Evolutionary conservation across 495 filamentous ascomycete genomes (phyloP).

Genomic region (Talaromyces liani): DNA sequence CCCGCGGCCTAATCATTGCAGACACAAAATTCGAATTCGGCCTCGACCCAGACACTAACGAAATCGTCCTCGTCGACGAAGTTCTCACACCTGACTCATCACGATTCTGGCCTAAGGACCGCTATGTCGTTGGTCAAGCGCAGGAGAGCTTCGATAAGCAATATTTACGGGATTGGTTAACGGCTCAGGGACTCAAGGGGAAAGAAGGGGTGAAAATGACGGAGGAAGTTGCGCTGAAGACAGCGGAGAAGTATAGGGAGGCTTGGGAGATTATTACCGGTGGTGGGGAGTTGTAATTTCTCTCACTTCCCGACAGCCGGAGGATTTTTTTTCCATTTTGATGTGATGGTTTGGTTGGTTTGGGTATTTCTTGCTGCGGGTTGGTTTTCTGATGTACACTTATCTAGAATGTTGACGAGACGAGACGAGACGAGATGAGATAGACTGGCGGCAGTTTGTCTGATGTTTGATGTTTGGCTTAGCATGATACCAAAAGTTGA

Average conservation of each 20-base stretch:
- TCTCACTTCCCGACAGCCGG: neutral
- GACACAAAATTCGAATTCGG: conserved; percentile 84
- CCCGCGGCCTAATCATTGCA: conserved; percentile 83
- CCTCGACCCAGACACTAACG: conserved; percentile 63
- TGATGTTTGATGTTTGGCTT: neutral
- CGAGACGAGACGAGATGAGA: neutral
- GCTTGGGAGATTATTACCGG: conserved; percentile 67
- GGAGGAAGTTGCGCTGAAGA: conserved; percentile 55
- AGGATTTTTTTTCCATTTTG: neutral
- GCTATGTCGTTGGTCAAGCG: conserved; percentile 62
- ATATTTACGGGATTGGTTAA: conserved; percentile 81
- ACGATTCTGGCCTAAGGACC: conserved; percentile 77
- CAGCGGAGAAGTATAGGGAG: conserved; percentile 58
- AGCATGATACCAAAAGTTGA: neutral
- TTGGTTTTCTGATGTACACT: neutral
- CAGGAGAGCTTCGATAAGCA: conserved; percentile 93
- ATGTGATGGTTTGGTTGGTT: neutral
- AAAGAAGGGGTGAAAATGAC: conserved; percentile 62
- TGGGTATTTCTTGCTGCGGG: neutral
- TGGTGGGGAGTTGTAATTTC: conserved; percentile 11
- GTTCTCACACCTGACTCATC: conserved; percentile 83
- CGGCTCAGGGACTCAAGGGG: conserved; percentile 58
- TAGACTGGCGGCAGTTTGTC: neutral
- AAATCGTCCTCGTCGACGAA: conserved; percentile 84
- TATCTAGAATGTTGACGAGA: neutral